phyloP scores from a whole-genome alignment of 441 rosid genomes.

The Gossypium trilobum region DNA sequence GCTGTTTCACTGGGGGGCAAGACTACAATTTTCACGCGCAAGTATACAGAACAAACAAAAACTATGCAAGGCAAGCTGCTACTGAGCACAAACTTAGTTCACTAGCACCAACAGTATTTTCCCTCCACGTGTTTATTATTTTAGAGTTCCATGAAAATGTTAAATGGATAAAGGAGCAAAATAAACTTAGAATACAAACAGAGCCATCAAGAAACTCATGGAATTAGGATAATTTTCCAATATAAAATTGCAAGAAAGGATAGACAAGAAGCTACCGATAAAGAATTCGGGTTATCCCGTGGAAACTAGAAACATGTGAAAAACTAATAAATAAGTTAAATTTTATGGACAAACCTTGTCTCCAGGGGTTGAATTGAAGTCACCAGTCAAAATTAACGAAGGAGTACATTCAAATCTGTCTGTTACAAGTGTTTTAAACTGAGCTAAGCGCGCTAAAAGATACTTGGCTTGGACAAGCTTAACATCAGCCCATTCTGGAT shows the following conservation, averaged over 20 bases:
- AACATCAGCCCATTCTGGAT: conserved; percentile 81
- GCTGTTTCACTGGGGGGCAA: not conserved
- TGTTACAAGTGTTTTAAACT: conserved; percentile 47
- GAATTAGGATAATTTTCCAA: not conserved
- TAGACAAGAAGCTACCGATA: not conserved
- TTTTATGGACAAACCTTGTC: conserved; percentile 46
- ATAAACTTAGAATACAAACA: not conserved
- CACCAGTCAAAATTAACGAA: conserved; percentile 62
- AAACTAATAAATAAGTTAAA: not conserved
- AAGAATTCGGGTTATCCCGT: not conserved
- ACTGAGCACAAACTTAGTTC: not conserved
- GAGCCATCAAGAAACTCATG: not conserved
- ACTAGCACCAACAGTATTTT: not conserved
- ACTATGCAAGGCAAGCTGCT: not conserved
- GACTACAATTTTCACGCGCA: not conserved
- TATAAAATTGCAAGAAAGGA: not conserved
- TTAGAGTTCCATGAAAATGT: not conserved
- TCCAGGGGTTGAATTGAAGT: conserved; percentile 84
- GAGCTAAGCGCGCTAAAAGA: conserved; percentile 56
- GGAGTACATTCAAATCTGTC: conserved; percentile 54
- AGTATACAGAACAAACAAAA: not conserved
- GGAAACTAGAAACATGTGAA: not conserved
- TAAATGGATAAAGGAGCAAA: not conserved
- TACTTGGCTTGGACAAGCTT: conserved; percentile 92
- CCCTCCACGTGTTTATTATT: not conserved